Evolutionary conservation across 228 moss, liverwort and hornwort species (phyloP).

Genomic region (Sphagnum magellanicum): DNA sequence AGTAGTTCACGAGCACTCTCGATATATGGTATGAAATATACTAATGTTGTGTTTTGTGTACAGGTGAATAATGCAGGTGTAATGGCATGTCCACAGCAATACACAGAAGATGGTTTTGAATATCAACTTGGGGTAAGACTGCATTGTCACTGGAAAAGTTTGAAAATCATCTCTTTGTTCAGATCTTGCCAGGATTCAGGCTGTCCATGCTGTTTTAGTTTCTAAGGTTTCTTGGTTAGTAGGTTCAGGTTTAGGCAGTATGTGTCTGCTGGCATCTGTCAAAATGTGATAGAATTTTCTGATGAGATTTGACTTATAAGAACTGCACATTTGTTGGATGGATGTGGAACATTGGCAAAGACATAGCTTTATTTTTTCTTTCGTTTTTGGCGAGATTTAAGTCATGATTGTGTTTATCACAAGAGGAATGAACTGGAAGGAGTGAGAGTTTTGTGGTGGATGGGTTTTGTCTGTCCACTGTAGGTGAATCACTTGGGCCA

Average conservation of each 20-base stretch:
- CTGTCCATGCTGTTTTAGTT: neutral
- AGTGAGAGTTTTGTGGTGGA: neutral
- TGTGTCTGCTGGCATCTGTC: neutral
- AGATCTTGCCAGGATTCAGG: no score
- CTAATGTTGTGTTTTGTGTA: neutral
- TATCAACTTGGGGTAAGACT: conserved; percentile 66
- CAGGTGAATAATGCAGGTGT: conserved; percentile 94
- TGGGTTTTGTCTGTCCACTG: neutral
- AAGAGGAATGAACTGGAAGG: no score
- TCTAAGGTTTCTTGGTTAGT: neutral
- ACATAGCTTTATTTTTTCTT: no score
- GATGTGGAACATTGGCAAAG: no score
- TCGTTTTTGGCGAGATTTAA: no score
- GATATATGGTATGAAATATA: neutral
- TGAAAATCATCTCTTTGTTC: no score
- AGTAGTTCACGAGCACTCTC: neutral
- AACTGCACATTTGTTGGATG: neutral
- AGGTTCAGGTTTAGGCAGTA: neutral
- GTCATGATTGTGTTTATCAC: no score
- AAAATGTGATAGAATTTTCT: neutral
- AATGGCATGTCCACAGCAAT: conserved; percentile 85
- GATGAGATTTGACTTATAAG: neutral
- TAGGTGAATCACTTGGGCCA: conserved; percentile 96
- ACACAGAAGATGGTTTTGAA: conserved; percentile 75
- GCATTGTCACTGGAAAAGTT: neutral